Evolutionary conservation across 139 green algal genomes (phyloP).

Genomic region (Marvania coccoides): DNA sequence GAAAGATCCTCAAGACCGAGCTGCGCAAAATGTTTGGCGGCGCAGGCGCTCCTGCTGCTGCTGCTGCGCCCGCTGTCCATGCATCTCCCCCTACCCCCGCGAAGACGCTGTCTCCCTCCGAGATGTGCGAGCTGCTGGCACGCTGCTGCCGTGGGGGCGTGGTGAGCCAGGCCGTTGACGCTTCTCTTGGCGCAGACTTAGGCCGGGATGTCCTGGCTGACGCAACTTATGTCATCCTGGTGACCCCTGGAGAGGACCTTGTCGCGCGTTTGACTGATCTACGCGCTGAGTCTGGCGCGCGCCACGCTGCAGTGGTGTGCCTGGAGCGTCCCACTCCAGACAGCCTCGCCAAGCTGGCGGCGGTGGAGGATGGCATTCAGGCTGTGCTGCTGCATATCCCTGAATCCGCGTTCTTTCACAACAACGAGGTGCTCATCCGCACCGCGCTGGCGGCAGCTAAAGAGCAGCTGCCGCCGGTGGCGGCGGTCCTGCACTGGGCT

Average conservation of each 20-base stretch:
- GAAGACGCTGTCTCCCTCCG: neutral
- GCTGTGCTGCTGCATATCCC: slow-evolving; percentile 15
- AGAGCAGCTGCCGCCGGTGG: slow-evolving; percentile 23
- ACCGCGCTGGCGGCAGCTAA: slow-evolving; percentile 14
- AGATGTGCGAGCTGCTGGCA: neutral
- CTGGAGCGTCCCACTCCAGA: neutral
- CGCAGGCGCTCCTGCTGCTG: slow-evolving; percentile 61
- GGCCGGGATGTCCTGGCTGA: slow-evolving; percentile 4
- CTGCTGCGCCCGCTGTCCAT: neutral
- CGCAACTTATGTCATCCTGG: slow-evolving; percentile 10
- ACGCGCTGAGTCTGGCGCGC: neutral
- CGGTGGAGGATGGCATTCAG: neutral
- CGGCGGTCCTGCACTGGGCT: slow-evolving; percentile 11
- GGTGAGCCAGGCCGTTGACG: slow-evolving; percentile 2
- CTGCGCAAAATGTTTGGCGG: slow-evolving; percentile 35
- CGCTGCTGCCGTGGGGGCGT: neutral
- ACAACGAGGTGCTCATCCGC: neutral
- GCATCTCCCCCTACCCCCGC: neutral
- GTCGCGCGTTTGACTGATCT: neutral
- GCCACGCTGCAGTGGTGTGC: slow-evolving; percentile 4
- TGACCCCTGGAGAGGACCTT: neutral
- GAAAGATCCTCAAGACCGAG: slow-evolving; percentile 78
- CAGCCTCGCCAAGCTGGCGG: neutral
- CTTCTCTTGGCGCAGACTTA: slow-evolving; percentile 2
- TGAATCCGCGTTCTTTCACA: neutral